Conservation (phyloP, 768 basidiomycete species). For the Kwoniella bestiolae region DNA sequence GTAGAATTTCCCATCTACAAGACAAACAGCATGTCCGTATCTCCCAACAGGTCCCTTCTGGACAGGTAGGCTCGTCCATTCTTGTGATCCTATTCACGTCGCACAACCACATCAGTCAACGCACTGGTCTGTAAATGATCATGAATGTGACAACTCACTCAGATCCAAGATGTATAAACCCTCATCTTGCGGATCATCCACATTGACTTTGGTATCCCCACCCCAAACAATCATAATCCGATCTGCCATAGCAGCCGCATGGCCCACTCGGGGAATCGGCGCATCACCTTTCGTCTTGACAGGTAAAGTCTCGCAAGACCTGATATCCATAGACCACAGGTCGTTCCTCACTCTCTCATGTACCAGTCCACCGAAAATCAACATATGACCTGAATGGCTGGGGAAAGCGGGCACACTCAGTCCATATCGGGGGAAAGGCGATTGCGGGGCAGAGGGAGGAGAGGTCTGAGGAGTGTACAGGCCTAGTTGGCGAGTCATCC, state of each 20-base stretch:
- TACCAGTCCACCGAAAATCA: slow-evolving; percentile 95
- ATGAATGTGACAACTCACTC: slow-evolving; percentile 64
- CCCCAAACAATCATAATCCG: slow-evolving; percentile 98
- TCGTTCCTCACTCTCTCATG: slow-evolving; percentile 88
- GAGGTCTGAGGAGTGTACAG: slow-evolving; percentile 29
- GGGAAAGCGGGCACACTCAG: slow-evolving; percentile 75
- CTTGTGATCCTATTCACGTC: slow-evolving; percentile 71
- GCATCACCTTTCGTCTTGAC: slow-evolving; percentile 86
- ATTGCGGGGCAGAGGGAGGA: slow-evolving; percentile 65
- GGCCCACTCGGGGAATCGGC: slow-evolving; percentile 90
- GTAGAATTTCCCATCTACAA: slow-evolving; percentile 88
- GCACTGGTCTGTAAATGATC: not conserved
- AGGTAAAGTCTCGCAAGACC: slow-evolving; percentile 76
- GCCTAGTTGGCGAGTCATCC: slow-evolving; percentile 43
- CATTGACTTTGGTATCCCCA: slow-evolving; percentile 83
- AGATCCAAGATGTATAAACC: slow-evolving; percentile 91
- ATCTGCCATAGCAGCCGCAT: slow-evolving; percentile 92
- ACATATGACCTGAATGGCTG: slow-evolving; percentile 73
- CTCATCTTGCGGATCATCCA: slow-evolving; percentile 82
- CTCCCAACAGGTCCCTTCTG: slow-evolving; percentile 81
- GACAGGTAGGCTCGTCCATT: slow-evolving; percentile 85
- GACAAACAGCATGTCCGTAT: slow-evolving; percentile 94
- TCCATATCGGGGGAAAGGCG: slow-evolving; percentile 93
- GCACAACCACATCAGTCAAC: not conserved
- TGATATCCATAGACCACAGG: slow-evolving; percentile 83